phyloP scores from a whole-genome alignment of 225 moss, liverwort and hornwort genomes.

The Anthoceros angustus region DNA sequence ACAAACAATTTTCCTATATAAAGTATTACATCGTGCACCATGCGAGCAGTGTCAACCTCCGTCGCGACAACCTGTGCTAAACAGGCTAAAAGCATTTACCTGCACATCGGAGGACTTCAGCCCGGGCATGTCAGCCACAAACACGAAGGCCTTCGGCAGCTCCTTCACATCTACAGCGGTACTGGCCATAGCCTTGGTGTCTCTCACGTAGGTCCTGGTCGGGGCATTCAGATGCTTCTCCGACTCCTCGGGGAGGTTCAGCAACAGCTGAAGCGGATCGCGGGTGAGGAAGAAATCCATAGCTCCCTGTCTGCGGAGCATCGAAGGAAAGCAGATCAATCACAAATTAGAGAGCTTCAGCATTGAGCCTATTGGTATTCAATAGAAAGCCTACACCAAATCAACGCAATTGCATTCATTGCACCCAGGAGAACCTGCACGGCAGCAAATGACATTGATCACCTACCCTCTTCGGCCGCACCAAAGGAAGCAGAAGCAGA shows the following conservation, averaged over 20 bases:
- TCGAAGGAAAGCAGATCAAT: not conserved
- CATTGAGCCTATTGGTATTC: no score
- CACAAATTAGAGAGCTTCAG: no score
- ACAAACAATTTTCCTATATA: not conserved
- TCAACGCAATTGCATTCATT: no score
- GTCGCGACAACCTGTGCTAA: not conserved
- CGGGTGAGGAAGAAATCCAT: not conserved
- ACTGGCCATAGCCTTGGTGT: slow-evolving; percentile 31
- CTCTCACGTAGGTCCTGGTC: slow-evolving; percentile 23
- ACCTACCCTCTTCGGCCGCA: no score
- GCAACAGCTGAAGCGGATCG: not conserved
- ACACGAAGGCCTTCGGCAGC: slow-evolving; percentile 15
- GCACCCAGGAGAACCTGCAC: no score
- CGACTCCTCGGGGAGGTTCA: slow-evolving; percentile 20
- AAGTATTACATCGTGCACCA: not conserved
- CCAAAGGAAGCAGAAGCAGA: no score
- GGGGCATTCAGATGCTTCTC: slow-evolving; percentile 20
- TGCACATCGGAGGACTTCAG: slow-evolving; percentile 24
- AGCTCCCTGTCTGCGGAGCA: not conserved
- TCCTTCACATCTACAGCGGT: slow-evolving; percentile 35
- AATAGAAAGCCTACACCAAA: no score
- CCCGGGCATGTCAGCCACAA: slow-evolving; percentile 35
- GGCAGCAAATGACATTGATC: no score
- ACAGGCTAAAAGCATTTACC: slow-evolving; percentile 7
- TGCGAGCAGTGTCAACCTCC: not conserved